phyloP scores from a whole-genome alignment of 2,329 filamentous ascomycete genomes.

The Cryphonectria japonica region DNA sequence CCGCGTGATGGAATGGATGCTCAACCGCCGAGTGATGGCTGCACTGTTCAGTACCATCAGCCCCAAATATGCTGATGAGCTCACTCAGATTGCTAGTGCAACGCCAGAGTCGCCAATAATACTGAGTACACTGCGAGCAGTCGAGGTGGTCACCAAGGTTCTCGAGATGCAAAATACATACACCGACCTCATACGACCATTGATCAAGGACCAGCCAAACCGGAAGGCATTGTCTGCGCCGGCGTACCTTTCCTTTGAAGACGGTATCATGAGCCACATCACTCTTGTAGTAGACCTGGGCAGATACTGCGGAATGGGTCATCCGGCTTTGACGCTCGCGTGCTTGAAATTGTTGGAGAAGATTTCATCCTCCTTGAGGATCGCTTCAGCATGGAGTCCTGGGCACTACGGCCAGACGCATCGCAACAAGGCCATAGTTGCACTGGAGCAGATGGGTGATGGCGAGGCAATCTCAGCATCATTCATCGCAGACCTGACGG shows the following conservation, averaged over 20 bases:
- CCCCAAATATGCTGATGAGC: slow-evolving; percentile 57
- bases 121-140: slow-evolving; percentile 74
- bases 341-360: slow-evolving; percentile 84
- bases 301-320: slow-evolving; percentile 82
- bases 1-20: slow-evolving; percentile 97
- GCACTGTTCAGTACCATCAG: slow-evolving; percentile 79
- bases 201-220: slow-evolving; percentile 69
- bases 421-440: slow-evolving; percentile 83
- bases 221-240: slow-evolving; percentile 69
- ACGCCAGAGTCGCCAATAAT: slow-evolving; percentile 80
- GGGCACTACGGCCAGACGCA: slow-evolving; percentile 65
- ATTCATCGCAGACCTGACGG: slow-evolving; percentile 70
- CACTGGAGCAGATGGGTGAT: slow-evolving; percentile 81
- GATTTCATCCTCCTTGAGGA: slow-evolving; percentile 80
- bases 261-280: slow-evolving; percentile 82
- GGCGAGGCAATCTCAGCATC: slow-evolving; percentile 78
- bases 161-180: slow-evolving; percentile 91
- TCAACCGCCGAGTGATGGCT: slow-evolving; percentile 85
- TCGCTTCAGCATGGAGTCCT: slow-evolving; percentile 70
- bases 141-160: slow-evolving; percentile 82
- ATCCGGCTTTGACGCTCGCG: slow-evolving; percentile 77
- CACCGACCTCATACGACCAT: slow-evolving; percentile 81
- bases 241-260: slow-evolving; percentile 86
- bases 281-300: slow-evolving; percentile 80
- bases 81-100: slow-evolving; percentile 71